Base-by-base conservation (phyloP, 768 basidiomycete species). In the Asterophora parasitica region DNA sequence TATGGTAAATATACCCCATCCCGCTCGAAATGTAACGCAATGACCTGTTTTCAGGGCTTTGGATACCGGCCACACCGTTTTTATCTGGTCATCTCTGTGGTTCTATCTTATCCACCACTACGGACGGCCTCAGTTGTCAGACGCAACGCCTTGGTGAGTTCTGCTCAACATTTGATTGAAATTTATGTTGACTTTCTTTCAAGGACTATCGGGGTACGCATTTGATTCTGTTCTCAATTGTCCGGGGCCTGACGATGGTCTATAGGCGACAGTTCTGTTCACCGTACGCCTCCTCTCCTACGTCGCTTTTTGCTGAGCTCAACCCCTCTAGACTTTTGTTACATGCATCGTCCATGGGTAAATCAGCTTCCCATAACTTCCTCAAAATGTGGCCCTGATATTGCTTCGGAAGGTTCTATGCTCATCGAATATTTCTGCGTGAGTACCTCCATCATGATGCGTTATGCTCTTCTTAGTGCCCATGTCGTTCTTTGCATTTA, bases 71-170 rank as follows among this genome's bases (percentile, higher is more conserved):
- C 47, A 49, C 27, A 48, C 48, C 7, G 13, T 15, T 9, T 41
- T 52, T 31, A 52, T 52, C 10, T 52, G 50, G 51, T 36, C 42
- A n/a, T 42, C 28, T 20, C 23, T 52, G 20, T 49, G 51, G 48
- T 48, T 45, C 15, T 44, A 44, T 10, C 4, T 43, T 8, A 45
- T 48, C 15, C 15, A 26, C 19, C 48, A 45, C 42, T 52, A 40
- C 20, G 45, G 50, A 8, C n/a, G 13, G 10, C 19, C 7, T 32
- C 7, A 40, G 39, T 3, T 26, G 44, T 40, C 16, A 42, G 10
- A 48, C 51, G 0, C 48, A n/a, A 48, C 51, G 0, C 48, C 51
- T 3, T 48, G 51, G 50, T 42, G 17, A 17, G 43, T 34, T 32
- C 34, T 27, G 15, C 13, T 5, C 17, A 36, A 12, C 13, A 23